These are phyloP conservation scores for Heliophila coronopifolia DNA, from an alignment of 441 rosid genomes.

Conservation along the genomic window DNA sequence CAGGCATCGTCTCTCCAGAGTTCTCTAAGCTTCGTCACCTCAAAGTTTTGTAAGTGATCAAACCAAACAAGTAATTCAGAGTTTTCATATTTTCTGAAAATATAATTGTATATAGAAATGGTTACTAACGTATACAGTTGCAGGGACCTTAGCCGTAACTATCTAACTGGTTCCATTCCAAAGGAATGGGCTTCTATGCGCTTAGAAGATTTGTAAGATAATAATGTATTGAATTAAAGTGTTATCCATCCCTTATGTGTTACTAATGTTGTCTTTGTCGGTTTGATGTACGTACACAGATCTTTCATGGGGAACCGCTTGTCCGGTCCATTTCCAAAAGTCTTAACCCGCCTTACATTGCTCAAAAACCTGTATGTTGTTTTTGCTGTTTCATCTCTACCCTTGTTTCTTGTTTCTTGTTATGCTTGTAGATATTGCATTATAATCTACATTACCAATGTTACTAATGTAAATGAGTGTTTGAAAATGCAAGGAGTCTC, in stretches of 20 bases:
- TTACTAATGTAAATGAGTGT: neutral
- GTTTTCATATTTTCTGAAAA: neutral
- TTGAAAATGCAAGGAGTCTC: conserved; percentile 52
- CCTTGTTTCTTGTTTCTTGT: neutral
- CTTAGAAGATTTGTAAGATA: conserved; percentile 51
- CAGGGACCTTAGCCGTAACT: conserved; percentile 86
- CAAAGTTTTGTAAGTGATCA: conserved; percentile 50
- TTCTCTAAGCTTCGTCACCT: conserved; percentile 65
- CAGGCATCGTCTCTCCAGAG: conserved; percentile 66
- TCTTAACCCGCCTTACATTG: conserved; percentile 50
- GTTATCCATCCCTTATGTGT: no score
- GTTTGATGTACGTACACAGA: conserved; percentile 31
- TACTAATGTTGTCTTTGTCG: neutral
- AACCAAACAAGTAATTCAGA: neutral
- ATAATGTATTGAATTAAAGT: neutral
- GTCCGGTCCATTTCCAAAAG: conserved; percentile 78
- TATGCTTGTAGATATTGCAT: neutral
- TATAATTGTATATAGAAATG: no score
- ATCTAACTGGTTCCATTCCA: conserved; percentile 65
- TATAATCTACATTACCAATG: neutral
- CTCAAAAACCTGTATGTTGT: conserved; percentile 69
- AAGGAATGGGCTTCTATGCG: conserved; percentile 68
- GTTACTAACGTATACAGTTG: neutral
- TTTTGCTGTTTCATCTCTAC: neutral
- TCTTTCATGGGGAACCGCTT: conserved; percentile 80